Conservation (phyloP, 148 eudicot species). For the Rhododendron simsii region DNA sequence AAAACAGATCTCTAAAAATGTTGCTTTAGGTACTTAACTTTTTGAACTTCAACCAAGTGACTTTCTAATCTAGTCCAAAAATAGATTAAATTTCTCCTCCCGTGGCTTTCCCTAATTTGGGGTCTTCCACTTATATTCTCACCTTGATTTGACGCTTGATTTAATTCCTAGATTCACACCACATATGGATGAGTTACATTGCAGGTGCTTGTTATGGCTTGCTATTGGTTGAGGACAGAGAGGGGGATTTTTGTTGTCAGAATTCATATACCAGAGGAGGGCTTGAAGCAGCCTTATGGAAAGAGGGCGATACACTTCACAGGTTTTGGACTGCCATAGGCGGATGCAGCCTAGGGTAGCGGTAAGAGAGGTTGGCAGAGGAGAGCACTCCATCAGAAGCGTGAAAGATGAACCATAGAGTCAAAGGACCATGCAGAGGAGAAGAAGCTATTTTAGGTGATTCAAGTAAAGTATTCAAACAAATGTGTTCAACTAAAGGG, state of each 20-base stretch:
- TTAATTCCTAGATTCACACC: background rate
- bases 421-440: background rate
- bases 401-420: background rate
- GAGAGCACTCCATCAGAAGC: background rate
- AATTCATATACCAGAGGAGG: background rate
- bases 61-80: background rate
- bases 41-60: background rate
- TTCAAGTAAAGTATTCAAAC: background rate
- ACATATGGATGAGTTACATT: background rate
- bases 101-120: background rate
- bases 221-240: background rate
- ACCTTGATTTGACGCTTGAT: background rate
- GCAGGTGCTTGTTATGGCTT: background rate
- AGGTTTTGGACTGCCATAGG: background rate
- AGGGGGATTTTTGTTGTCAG: background rate
- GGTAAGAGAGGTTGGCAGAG: background rate
- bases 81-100: background rate
- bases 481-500: background rate
- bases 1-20: background rate
- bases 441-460: background rate
- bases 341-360: background rate
- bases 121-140: background rate
- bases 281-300: background rate
- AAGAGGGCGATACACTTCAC: background rate
- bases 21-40: background rate